Base-by-base conservation (phyloP, 805 yeast species). In the Metschnikowia drakensbergensis region DNA sequence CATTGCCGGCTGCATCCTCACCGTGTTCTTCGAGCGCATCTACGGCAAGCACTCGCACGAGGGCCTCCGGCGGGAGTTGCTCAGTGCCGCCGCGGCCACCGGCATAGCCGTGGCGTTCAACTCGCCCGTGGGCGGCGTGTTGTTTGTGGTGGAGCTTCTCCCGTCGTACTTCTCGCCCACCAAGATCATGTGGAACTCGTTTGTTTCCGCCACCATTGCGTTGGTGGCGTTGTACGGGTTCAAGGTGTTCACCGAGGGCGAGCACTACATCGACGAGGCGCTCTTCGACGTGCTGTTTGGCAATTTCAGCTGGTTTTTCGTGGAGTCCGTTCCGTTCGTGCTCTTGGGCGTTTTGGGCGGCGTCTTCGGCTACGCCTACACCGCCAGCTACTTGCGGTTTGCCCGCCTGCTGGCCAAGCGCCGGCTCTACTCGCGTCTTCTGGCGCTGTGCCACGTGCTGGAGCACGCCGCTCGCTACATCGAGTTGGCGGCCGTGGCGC, bases 101-200 rank as follows among this genome's bases (percentile, higher is more conserved):
- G 96, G 96, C 4, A 84, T 88, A 25, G 81, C 91, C 0, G 87
- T 86, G 10, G 95, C 96, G 0, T 88, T 88, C 65, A 86, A 85
- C 51, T 83, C 96, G 0, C 96, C 96, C 3, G 82, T 89, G 48
- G 96, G 95, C 6, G 96, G 96, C 1, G 94, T 89, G 1, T 63
- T 88, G 30, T 89, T 88, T 63, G 84, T 86, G 4, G 63, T 86
- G 17, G 95, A 88, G 58, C 82, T 81, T 52, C 69, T 84, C 38
- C 80, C 84, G 3, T 77, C 82, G 31, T 86, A 78, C 58, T 81
- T 84, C 59, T 79, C 77, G 42, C 80, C 84, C 22, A 80, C 80
- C 27, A 78, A 75, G 51, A 74, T 84, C 51, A 79, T 88, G 82
- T 88, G 96, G 96, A 83, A 82, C 56, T 80, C 90, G 5, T 89